Percentiles rank a stretch among this genome's conserved stretches.
These are phyloP conservation scores for Wolfiporia cocos DNA, from an alignment of 1,284 basidiomycete genomes.

Conservation along the genomic window DNA sequence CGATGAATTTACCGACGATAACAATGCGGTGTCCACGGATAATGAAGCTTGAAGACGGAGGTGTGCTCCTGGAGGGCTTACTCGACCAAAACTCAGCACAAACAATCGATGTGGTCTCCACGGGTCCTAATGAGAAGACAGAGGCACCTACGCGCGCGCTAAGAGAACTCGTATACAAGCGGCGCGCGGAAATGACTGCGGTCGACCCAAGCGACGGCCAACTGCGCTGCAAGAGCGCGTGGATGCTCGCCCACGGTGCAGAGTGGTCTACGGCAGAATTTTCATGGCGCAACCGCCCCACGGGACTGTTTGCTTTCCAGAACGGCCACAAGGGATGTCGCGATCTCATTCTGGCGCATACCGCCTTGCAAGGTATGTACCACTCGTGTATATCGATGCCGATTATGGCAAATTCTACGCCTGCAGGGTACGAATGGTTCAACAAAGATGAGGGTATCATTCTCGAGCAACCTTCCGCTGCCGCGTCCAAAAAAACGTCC, in stretches of 20 bases:
- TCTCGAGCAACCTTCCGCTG: neutral
- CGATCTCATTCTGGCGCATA: neutral
- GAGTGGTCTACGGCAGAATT: no score
- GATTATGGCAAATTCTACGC: neutral
- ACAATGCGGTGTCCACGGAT: no score
- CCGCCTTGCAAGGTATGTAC: neutral
- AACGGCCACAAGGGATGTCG: neutral
- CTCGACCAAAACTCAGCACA: no score
- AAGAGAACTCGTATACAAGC: no score
- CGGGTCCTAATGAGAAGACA: no score
- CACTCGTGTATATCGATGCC: neutral
- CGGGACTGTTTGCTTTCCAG: slow-evolving; percentile 1
- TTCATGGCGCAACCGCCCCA: neutral
- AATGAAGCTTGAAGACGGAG: no score
- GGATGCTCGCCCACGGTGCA: slow-evolving; percentile 4
- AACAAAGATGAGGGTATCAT: neutral
- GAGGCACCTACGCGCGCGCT: no score
- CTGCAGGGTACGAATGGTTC: neutral
- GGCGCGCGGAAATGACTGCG: no score
- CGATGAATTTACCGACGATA: no score
- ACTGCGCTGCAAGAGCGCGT: neutral
- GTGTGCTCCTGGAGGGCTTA: no score
- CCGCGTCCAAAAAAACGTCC: neutral
- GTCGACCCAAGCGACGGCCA: no score
- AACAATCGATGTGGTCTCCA: no score